Base-by-base conservation (phyloP, 2,329 filamentous ascomycete species). In the Aspergillus oerlinghausenensis region DNA sequence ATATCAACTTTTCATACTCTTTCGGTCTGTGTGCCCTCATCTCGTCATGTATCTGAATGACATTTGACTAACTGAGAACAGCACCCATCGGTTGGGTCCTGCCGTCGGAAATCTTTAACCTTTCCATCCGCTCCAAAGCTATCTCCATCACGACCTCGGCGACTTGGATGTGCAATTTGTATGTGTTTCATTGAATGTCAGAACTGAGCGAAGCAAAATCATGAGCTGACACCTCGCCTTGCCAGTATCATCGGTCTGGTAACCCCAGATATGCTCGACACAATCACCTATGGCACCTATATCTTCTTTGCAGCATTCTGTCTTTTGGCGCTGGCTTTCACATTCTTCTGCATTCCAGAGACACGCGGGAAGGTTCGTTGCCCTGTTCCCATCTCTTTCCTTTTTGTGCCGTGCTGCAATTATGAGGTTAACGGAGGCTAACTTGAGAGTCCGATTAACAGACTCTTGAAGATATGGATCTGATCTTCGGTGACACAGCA, bases 391-490 rank as follows among this genome's bases (percentile, higher is more conserved):
- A 29, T 23, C n/a, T 48, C 23, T 25, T n/a, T 32, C 32, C 9
- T 32, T 9, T 14, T 17, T 38, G 32, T 38, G 32, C 32, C 3
- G 32, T 14, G 14, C 5, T 38, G 4, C 32, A 45, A 35, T 52
- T 8, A 14, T 23, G 23, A 23, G 4, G 21, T 26, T 32, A 23
- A 11, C 9, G 25, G 14, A 11, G 50, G 26, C 52, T 58, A 49
- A 59, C 9, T 38, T 28, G 17, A 10, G 17, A 25, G 38, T 52
- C 10, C 1, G 3, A 43, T 51, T 35, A 11, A 28, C 40, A 73
- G 62, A 84, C 77, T 4, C 75, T 85, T 11, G 82, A 85, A 65
- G 77, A 84, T 57, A 82, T 85, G 76, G 81, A 84, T 48, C 73
- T 73, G 40, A 74, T 76, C 35, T 77, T 77, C 54, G 72, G 72